Evolutionary conservation across 495 filamentous ascomycete genomes (phyloP), one percentile per base, ranked within the genome.

Genomic region (Amorphotheca resinae): DNA sequence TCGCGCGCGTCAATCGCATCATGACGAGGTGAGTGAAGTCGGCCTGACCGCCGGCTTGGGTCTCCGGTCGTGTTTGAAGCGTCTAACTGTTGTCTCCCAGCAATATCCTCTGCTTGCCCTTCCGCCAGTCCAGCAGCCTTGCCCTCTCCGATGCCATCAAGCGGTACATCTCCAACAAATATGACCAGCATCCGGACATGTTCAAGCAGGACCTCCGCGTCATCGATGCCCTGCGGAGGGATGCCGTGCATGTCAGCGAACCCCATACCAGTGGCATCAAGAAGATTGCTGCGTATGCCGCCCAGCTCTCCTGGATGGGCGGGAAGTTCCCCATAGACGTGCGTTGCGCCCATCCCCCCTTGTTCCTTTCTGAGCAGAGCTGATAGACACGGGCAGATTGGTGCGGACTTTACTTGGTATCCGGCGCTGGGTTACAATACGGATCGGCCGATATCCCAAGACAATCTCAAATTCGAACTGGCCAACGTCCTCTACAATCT

Each of bases 121-220:
- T 98, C 63, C 87, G 91, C 48, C 82, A 77, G 50, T 87, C 87
- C 32, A 74, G 80, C 49, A 63, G 77, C 22, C 70, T 93, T 39
- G 79, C 78, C 44, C 70, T 96, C 28, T 81, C 85, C 26, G 63
- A 68, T 51, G 80, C 89, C 26, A 87, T 98, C 54, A 87, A 84
- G 49, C 84, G 93, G 56, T 96, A 98, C 65, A 98, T 98, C 49
- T 94, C 85, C 31, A 82, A 77, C 57, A 95, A 96, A 73, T 98
- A 98, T 81, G 91, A 96, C 63, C 91, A 98, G 59, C 91, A 95
- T 61, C 91, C 93, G 41, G 86, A 94, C 60, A 94, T 95, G 87
- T 98, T 98, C 62, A 73, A 78, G 47, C 70, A 83, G 38, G 91
- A 98, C 64, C 73, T 98, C 31, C 73, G 91, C 42, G 72, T 81